Evolutionary conservation across 2,329 filamentous ascomycete genomes (phyloP), one percentile per base, ranked within the genome.

Genomic region (Cadophora luteo-olivacea): DNA sequence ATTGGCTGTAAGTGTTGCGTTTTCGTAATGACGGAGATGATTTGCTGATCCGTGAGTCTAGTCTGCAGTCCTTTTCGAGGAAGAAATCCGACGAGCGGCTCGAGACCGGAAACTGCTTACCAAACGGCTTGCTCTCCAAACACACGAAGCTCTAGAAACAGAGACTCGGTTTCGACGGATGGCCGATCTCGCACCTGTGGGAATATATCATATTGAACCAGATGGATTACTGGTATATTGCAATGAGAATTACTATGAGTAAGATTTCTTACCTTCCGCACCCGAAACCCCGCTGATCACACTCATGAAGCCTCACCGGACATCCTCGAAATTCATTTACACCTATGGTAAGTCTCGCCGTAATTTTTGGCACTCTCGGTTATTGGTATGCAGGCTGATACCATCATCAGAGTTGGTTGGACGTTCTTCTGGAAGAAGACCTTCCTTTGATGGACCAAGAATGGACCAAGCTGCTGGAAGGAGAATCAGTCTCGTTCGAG

Each of bases 61-160:
- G 1, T 94, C 92, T 0, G 92, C 94, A 0, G 91, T 94, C 0
- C 79, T 96, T 1, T 94, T 94, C 69, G 92, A 95, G 77, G 92
- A 95, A 72, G 92, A 95, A 77, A 93, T 95, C 71, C 86, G 87
- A 67, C 85, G 91, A 69, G 91, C 91, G 11, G 88, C 88, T 7
- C 85, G 89, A 69, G 89, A 92, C 75, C 85, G 89, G 49, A 89
- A 89, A 32, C 85, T 89, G 76, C 83, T 92, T 9, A 88, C 88
- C 19, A 85, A 90, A 72, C 87, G 91, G 74, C 81, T 93, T 32
- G 88, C 87, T 19, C 84, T 86, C 36, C 82, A 83, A 74, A 85
- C 82, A 12, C 81, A 82, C 67, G 82, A 85, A 71, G 80, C 83
- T 2, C 81, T 81, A n/a, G 81, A 84, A 68, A 84, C 85, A 55